Evolutionary conservation across 148 eudicot genomes (phyloP).

Genomic region (Rhododendron ovatum): DNA sequence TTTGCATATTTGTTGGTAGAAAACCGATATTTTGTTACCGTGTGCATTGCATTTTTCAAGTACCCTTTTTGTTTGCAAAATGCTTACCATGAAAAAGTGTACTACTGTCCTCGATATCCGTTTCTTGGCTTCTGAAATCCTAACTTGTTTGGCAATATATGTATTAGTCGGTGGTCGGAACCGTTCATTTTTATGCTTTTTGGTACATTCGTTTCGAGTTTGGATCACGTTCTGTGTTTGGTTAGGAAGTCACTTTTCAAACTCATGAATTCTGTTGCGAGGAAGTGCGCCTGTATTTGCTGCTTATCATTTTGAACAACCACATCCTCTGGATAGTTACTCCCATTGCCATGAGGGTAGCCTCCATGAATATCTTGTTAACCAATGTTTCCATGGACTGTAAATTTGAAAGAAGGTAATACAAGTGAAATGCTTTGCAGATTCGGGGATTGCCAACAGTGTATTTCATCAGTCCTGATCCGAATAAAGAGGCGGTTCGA

Average conservation of each 20-base stretch:
- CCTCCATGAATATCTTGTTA: background rate
- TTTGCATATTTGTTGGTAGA: background rate
- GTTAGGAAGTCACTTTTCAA: background rate
- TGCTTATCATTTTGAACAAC: background rate
- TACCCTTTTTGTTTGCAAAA: background rate
- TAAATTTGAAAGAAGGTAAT: background rate
- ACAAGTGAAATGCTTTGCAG: conserved; percentile 28
- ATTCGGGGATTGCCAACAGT: conserved; percentile 91
- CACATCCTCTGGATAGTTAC: background rate
- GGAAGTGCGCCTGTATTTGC: background rate
- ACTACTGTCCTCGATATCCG: background rate
- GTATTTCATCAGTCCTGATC: conserved; percentile 93
- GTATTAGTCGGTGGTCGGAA: background rate
- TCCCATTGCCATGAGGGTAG: background rate
- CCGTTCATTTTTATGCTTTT: background rate
- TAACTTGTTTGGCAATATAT: background rate
- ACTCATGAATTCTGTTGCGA: background rate
- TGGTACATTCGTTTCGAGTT: background rate
- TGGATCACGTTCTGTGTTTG: background rate
- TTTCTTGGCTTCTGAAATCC: background rate
- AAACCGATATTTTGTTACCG: background rate
- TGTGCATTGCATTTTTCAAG: background rate
- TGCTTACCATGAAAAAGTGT: background rate
- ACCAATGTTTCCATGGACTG: background rate
- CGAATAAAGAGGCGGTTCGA: conserved; percentile 83